A percentile compares a stretch with the other conserved stretches of the same genome.
Conservation (phyloP, 495 filamentous ascomycete species). For the Lindgomyces ingoldianus region DNA sequence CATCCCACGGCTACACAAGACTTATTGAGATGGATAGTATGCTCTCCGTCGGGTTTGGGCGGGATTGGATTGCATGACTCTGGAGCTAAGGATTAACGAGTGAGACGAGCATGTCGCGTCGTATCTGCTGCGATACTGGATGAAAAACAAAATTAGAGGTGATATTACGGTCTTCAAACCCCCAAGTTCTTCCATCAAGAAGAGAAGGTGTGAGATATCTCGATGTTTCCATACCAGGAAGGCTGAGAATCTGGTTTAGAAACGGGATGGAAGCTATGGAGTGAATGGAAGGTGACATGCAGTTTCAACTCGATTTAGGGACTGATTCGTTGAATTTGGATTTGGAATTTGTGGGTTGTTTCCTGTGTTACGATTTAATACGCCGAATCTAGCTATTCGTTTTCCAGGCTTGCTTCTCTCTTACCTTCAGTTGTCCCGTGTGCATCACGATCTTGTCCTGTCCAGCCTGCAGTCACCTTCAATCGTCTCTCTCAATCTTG, state of each 20-base stretch:
- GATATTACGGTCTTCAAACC: not conserved
- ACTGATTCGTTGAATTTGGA: not conserved
- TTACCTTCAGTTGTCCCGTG: too few species aligned
- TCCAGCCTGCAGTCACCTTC: too few species aligned
- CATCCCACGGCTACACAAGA: not conserved
- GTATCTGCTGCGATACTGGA: not conserved
- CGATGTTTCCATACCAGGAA: not conserved
- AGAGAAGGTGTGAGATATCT: not conserved
- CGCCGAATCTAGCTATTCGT: too few species aligned
- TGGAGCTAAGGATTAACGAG: too few species aligned
- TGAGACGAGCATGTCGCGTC: not conserved
- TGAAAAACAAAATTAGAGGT: not conserved
- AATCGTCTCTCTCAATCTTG: too few species aligned
- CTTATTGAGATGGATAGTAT: not conserved
- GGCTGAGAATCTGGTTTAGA: not conserved
- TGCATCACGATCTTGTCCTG: too few species aligned
- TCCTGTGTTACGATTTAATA: too few species aligned
- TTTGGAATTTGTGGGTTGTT: not conserved
- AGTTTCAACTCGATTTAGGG: not conserved
- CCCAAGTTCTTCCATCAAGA: not conserved
- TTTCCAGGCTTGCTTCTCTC: too few species aligned
- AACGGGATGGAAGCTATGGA: not conserved
- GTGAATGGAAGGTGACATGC: not conserved
- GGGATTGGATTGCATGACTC: too few species aligned
- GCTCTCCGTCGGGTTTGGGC: too few species aligned